Evolutionary conservation across 108 stramenopile genomes (phyloP).

Genomic region (Conticribra weissflogii): DNA sequence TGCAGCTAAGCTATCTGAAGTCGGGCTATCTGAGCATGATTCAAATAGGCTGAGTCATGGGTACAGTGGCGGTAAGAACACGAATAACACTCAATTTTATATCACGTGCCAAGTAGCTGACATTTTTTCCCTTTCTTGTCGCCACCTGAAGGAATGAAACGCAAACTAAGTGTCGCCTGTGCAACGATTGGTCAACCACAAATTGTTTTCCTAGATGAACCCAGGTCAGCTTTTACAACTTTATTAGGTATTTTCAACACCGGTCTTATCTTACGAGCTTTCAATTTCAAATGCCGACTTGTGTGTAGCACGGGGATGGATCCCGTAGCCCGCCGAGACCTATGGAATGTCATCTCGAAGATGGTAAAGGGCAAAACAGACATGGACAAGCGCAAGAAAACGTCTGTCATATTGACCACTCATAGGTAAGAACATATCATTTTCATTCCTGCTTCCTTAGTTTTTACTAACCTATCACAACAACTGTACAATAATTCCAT

Average conservation of each 20-base stretch:
- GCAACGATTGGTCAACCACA: conserved; percentile 87
- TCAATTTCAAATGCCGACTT: conserved; percentile 1
- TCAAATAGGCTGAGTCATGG: conserved; percentile 62
- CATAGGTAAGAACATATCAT: too few relatives aligned
- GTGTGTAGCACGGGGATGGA: conserved; percentile 19
- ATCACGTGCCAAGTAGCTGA: too few relatives aligned
- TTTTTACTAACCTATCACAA: background rate
- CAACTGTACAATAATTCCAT: background rate
- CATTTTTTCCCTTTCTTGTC: too few relatives aligned
- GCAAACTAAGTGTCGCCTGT: conserved; percentile 82
- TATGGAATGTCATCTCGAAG: conserved; percentile 81
- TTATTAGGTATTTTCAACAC: too few relatives aligned
- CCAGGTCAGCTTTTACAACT: conserved; percentile 76
- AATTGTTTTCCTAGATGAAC: conserved; percentile 85
- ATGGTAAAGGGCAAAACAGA: conserved; percentile 68
- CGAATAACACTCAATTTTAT: too few relatives aligned
- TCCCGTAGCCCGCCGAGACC: conserved; percentile 76
- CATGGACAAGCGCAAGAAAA: conserved; percentile 51
- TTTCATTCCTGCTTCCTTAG: conserved; percentile 30
- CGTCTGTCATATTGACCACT: conserved; percentile 86
- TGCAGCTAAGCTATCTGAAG: conserved; percentile 72
- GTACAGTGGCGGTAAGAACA: conserved; percentile 88
- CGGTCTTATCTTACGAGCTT: background rate
- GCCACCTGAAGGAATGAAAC: too few relatives aligned
- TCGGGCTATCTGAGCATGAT: conserved; percentile 80